Percentiles rank a stretch among this genome's conserved stretches.
Conservation (phyloP, 352 stramenopile genomes). For the Phytophthora colocasiae region DNA sequence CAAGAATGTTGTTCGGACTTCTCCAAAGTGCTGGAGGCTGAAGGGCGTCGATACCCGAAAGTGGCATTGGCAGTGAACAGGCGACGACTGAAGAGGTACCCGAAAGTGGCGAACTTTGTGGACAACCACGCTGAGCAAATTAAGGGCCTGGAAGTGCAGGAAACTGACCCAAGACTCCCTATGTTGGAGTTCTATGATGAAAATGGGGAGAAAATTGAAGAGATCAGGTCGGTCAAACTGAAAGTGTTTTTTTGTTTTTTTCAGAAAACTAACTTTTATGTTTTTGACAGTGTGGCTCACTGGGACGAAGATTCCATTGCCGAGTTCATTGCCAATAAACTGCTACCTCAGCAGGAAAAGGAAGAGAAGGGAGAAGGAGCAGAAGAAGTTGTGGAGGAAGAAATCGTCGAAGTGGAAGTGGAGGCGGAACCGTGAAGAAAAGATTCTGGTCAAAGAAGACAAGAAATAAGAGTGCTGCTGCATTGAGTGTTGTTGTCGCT, state of each 20-base stretch:
- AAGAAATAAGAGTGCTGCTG: constrained; percentile 11
- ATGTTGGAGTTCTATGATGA: constrained; percentile 75
- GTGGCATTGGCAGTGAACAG: constrained; percentile 65
- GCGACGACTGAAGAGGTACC: constrained; percentile 63
- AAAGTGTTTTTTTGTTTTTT: constrained; percentile 8
- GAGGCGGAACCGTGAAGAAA: constrained; percentile 25
- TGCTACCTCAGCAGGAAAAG: constrained; percentile 32
- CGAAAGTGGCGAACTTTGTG: constrained; percentile 76
- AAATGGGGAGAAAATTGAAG: constrained; percentile 55
- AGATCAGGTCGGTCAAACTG: constrained; percentile 57
- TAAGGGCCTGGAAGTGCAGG: constrained; percentile 56
- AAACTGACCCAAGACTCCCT: constrained; percentile 55
- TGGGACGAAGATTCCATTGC: constrained; percentile 81
- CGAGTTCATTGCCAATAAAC: constrained; percentile 74
- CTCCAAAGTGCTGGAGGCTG: constrained; percentile 36
- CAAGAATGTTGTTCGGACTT: constrained; percentile 61
- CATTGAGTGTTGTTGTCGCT: constrained; percentile 8
- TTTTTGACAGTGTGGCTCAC: constrained; percentile 57
- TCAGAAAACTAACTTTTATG: neutral
- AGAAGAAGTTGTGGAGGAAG: constrained; percentile 11
- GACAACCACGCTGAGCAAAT: constrained; percentile 54
- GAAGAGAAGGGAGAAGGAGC: constrained; percentile 15
- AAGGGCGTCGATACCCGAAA: constrained; percentile 45
- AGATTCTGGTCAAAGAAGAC: neutral
- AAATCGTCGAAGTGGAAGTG: constrained; percentile 34